Evolutionary conservation across 495 filamentous ascomycete species (phyloP).

Genomic region (Trichoderma erinaceum): DNA sequence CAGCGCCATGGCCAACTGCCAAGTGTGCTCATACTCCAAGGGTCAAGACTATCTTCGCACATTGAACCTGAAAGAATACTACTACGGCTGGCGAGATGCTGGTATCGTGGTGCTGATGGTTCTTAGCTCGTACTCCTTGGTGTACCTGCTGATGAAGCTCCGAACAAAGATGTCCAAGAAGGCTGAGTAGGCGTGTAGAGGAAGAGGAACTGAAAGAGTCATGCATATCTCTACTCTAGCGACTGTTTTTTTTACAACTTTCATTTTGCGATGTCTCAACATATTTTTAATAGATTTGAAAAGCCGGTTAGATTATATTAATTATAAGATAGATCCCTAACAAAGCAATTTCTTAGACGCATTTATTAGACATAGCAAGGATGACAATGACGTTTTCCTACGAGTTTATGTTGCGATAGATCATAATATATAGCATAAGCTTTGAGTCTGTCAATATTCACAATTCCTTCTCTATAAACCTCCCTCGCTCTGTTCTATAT

Average conservation of each 20-base stretch:
- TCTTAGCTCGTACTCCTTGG: constrained; percentile 26
- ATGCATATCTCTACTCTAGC: background rate
- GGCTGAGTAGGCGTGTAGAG: constrained; percentile 19
- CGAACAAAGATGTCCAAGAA: constrained; percentile 29
- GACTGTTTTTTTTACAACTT: background rate
- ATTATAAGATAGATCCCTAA: background rate
- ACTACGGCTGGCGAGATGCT: constrained; percentile 57
- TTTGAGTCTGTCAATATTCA: background rate
- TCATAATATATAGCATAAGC: background rate
- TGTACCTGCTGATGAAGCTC: constrained; percentile 30
- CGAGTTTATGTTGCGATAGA: background rate
- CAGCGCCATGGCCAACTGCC: constrained; percentile 51
- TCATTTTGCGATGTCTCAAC: background rate
- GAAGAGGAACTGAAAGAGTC: background rate
- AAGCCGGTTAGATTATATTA: background rate
- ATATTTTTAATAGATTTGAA: background rate
- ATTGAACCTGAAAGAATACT: constrained; percentile 57
- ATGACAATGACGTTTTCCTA: background rate
- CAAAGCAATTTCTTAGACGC: background rate
- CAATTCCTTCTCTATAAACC: background rate
- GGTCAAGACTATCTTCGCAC: constrained; percentile 62
- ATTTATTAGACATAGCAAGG: background rate
- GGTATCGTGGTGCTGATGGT: constrained; percentile 39
- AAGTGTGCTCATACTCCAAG: constrained; percentile 64
- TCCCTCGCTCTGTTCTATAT: background rate